A percentile compares a stretch with the other conserved stretches of the same genome.
Conservation (phyloP, 371 early-diverging fungal genomes). For the Mucor sp. region DNA sequence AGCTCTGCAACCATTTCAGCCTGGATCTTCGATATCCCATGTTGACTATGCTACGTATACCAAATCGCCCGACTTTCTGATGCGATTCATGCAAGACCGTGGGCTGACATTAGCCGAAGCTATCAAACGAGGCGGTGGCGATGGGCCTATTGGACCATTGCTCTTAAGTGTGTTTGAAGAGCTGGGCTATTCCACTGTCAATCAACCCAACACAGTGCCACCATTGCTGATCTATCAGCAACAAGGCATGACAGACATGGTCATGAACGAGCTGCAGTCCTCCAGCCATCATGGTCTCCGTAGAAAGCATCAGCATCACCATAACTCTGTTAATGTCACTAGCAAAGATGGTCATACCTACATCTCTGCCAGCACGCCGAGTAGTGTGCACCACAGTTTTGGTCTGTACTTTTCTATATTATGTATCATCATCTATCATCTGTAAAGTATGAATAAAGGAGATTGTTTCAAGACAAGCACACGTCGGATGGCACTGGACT, state of each 20-base stretch:
- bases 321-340: not conserved
- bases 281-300: not conserved
- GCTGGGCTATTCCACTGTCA: slow-evolving; percentile 32
- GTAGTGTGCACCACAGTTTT: not conserved
- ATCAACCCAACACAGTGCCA: slow-evolving; percentile 6
- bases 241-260: not conserved
- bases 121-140: slow-evolving; percentile 11
- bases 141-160: slow-evolving; percentile 41
- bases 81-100: slow-evolving; percentile 47
- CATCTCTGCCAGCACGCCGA: not conserved
- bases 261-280: slow-evolving; percentile 1
- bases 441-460: not conserved
- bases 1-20: slow-evolving; percentile 31
- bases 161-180: slow-evolving; percentile 32
- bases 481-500: too few species aligned
- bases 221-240: not conserved
- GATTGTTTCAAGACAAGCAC: not conserved
- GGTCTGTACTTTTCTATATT: not conserved
- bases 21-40: slow-evolving; percentile 59
- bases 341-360: not conserved
- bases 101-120: slow-evolving; percentile 28
- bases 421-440: not conserved
- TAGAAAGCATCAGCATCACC: not conserved
- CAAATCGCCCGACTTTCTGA: slow-evolving; percentile 54
- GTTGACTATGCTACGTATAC: slow-evolving; percentile 41